These are phyloP conservation scores for Aureobasidium subglaciale DNA, from an alignment of 2,329 filamentous ascomycete genomes.

Conservation along the genomic window DNA sequence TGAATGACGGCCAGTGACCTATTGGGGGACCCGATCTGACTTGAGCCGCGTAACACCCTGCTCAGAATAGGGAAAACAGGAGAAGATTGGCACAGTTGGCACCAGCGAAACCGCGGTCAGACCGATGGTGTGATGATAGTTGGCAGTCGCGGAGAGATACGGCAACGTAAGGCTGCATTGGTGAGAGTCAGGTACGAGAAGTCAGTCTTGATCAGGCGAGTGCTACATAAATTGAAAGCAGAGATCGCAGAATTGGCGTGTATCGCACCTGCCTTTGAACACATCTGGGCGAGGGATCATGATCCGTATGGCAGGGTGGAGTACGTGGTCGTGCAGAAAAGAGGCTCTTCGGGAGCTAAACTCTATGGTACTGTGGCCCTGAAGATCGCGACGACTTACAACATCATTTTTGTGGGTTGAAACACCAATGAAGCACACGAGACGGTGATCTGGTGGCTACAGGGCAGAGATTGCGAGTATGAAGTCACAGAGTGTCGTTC, in stretches of 20 bases:
- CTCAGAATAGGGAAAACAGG: slow-evolving; percentile 1
- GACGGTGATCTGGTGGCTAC: neutral
- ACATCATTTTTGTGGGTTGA: slow-evolving; percentile 9
- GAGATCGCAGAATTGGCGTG: slow-evolving; percentile 1
- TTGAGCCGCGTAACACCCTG: neutral
- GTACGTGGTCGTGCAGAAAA: neutral
- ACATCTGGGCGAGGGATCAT: neutral
- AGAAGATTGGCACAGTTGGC: neutral
- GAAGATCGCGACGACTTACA: slow-evolving; percentile 1
- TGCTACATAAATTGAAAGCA: neutral
- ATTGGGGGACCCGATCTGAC: neutral
- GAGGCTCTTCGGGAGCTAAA: slow-evolving; percentile 13
- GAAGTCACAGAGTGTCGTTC: neutral
- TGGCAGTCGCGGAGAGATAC: slow-evolving; percentile 6
- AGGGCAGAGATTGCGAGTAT: neutral
- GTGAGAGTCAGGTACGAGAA: neutral
- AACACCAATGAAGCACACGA: neutral
- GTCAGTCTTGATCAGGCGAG: slow-evolving; percentile 2
- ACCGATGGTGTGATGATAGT: slow-evolving; percentile 12
- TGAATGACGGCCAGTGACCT: slow-evolving; percentile 2
- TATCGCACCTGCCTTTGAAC: neutral
- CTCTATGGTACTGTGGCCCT: neutral
- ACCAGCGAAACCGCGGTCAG: neutral
- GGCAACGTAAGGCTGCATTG: slow-evolving; percentile 4
- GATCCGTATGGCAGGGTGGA: neutral